Evolutionary conservation across 345 rosid genomes (phyloP).

Genomic region (Eucalyptus curtisii): DNA sequence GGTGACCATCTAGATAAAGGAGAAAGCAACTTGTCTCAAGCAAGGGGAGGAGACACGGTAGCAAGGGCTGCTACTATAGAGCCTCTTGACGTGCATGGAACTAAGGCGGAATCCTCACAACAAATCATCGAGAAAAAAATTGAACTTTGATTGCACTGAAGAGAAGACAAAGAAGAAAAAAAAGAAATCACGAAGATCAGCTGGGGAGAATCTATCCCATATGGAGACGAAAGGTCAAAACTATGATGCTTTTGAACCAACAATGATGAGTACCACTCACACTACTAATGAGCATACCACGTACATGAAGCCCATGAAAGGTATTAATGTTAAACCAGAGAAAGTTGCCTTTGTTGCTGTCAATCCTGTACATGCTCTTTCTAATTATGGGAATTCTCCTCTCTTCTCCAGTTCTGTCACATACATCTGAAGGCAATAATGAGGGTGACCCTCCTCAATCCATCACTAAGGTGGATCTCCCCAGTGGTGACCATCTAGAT

Average conservation of each 20-base stretch:
- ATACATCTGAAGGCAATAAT: neutral
- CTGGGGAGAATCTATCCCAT: neutral
- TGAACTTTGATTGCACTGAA: neutral
- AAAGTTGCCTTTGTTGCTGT: neutral
- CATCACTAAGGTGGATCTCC: neutral
- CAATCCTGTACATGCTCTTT: neutral
- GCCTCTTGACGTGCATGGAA: neutral
- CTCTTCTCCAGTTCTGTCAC: neutral
- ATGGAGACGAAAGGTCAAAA: neutral
- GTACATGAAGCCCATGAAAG: neutral
- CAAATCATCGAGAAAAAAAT: neutral
- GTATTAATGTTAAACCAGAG: neutral
- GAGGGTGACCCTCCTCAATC: constrained; percentile 1
- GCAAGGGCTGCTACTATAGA: neutral
- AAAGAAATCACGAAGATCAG: neutral
- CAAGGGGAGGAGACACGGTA: neutral
- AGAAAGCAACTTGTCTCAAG: neutral
- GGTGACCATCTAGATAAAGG: neutral
- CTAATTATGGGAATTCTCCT: neutral
- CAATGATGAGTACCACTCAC: neutral
- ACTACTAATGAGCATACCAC: neutral
- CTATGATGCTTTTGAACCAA: neutral
- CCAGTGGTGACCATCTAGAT: neutral
- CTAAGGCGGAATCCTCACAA: neutral
- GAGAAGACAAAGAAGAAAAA: neutral